Percentiles rank a stretch among this genome's conserved stretches.
Conservation (phyloP, 1,139 yeast genomes). For the Kurtzmaniella quercitrusa region DNA sequence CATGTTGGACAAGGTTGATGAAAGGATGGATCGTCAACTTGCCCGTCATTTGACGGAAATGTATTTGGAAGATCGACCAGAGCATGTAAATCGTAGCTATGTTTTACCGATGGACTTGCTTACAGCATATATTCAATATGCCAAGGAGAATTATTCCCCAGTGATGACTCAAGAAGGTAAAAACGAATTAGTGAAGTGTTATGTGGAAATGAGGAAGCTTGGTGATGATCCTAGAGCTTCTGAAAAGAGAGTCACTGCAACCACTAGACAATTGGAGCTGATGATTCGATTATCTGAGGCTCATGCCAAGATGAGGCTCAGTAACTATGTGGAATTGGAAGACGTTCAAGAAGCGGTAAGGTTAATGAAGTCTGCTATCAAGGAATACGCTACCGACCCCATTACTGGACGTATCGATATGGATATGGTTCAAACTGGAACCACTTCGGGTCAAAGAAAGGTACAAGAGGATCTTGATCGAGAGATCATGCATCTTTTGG, state of each 20-base stretch:
- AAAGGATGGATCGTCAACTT: conserved; percentile 73
- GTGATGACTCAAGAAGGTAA: conserved; percentile 76
- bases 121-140: conserved; percentile 86
- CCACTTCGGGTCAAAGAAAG: conserved; percentile 82
- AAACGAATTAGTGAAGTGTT: conserved; percentile 79
- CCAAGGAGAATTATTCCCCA: conserved; percentile 79
- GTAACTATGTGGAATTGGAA: conserved; percentile 60
- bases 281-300: conserved; percentile 95
- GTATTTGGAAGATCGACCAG: conserved; percentile 87
- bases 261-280: conserved; percentile 93
- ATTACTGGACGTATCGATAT: conserved; percentile 93
- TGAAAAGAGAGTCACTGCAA: conserved; percentile 93
- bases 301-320: conserved; percentile 92
- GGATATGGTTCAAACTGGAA: conserved; percentile 96
- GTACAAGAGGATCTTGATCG: conserved; percentile 69
- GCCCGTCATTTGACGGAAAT: conserved; percentile 88
- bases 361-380: conserved; percentile 86
- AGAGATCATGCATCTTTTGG: conserved; percentile 50
- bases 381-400: conserved; percentile 98
- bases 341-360: conserved; percentile 97
- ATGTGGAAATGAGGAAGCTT: conserved; percentile 89
- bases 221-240: conserved; percentile 88
- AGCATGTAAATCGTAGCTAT: conserved; percentile 60
- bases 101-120: conserved; percentile 82
- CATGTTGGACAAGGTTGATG: conserved; percentile 89